Conservation (phyloP, 805 yeast genomes). For the Ogataea nonfermentans region DNA sequence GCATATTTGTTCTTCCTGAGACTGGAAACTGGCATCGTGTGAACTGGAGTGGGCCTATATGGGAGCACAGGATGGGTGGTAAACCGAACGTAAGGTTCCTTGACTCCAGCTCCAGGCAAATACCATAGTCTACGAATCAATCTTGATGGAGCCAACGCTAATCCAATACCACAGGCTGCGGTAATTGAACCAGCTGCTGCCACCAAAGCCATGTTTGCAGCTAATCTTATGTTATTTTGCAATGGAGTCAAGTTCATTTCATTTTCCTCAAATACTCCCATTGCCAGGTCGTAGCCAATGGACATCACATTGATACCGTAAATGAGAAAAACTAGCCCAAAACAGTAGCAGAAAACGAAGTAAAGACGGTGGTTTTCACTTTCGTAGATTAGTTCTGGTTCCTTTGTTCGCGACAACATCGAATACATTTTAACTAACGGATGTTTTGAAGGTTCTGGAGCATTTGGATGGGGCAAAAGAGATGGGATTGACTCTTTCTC, state of each 20-base stretch:
- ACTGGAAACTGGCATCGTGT: slow-evolving; percentile 58
- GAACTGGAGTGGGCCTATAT: slow-evolving; percentile 71
- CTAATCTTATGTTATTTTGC: slow-evolving; percentile 25
- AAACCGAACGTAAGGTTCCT: slow-evolving; percentile 47
- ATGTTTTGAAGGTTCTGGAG: slow-evolving; percentile 66
- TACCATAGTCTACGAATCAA: slow-evolving; percentile 75
- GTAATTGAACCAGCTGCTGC: slow-evolving; percentile 42
- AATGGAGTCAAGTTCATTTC: slow-evolving; percentile 30
- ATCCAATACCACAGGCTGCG: slow-evolving; percentile 37
- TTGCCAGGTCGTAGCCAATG: slow-evolving; percentile 32
- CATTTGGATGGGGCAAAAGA: slow-evolving; percentile 70
- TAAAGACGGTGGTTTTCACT: slow-evolving; percentile 80
- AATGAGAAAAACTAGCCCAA: slow-evolving; percentile 66
- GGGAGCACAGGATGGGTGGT: slow-evolving; percentile 78
- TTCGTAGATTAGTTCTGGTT: slow-evolving; percentile 77
- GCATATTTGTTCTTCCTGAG: slow-evolving; percentile 57
- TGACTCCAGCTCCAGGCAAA: slow-evolving; percentile 58
- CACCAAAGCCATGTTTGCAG: slow-evolving; percentile 33
- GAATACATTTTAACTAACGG: slow-evolving; percentile 62
- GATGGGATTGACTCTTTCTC: slow-evolving; percentile 64
- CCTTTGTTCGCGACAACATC: slow-evolving; percentile 46
- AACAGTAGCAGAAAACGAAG: slow-evolving; percentile 64
- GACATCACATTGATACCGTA: slow-evolving; percentile 52
- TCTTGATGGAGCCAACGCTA: slow-evolving; percentile 62
- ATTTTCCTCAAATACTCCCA: slow-evolving; percentile 29